These are phyloP conservation scores for Aaosphaeria pasadenensis DNA, from an alignment of 2,329 filamentous ascomycete species.

Conservation along the genomic window DNA sequence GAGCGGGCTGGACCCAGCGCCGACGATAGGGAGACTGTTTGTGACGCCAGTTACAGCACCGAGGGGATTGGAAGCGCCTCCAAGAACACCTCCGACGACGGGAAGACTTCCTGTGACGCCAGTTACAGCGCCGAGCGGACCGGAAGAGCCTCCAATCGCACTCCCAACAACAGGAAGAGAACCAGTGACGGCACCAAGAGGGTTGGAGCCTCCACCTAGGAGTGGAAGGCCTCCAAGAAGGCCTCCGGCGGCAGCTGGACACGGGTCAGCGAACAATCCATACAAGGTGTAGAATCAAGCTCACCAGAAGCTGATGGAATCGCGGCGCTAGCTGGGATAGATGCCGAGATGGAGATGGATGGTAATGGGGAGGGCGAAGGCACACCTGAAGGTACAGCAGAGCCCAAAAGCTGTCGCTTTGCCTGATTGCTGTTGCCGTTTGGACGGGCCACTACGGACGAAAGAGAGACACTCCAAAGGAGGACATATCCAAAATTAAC, in stretches of 20 bases:
- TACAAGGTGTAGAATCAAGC: not conserved
- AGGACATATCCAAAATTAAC: too few relatives aligned
- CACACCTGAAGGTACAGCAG: too few relatives aligned
- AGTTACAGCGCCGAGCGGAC: constrained; percentile 1
- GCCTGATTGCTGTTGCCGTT: too few relatives aligned
- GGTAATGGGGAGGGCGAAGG: too few relatives aligned
- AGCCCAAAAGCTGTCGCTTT: too few relatives aligned
- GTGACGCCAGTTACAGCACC: constrained; percentile 3
- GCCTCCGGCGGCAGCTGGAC: not conserved
- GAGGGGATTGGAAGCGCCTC: not conserved
- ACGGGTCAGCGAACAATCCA: not conserved
- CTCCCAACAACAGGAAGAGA: not conserved
- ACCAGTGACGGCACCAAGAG: constrained; percentile 4
- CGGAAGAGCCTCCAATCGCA: not conserved
- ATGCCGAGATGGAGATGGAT: too few relatives aligned
- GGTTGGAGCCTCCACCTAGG: not conserved
- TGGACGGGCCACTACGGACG: too few relatives aligned
- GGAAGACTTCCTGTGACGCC: constrained; percentile 1
- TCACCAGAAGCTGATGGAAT: too few relatives aligned
- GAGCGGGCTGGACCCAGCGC: not conserved
- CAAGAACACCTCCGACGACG: constrained; percentile 1
- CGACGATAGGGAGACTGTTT: not conserved
- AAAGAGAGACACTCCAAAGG: too few relatives aligned
- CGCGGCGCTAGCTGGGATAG: too few relatives aligned
- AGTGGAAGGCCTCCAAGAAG: not conserved